These are phyloP conservation scores for Candida sanyaensis DNA, from an alignment of 1,139 yeast genomes.

Conservation along the genomic window DNA sequence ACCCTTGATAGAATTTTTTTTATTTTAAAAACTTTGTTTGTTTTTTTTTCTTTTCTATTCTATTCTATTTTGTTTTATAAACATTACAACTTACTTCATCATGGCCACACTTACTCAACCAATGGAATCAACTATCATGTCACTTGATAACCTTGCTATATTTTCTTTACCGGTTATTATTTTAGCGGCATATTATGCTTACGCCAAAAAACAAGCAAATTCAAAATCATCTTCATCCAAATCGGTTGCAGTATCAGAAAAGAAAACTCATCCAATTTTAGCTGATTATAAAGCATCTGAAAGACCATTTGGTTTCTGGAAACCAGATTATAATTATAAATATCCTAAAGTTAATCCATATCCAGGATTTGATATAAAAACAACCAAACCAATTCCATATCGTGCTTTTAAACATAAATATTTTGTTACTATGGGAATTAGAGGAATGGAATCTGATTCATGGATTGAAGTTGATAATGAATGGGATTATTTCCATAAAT, in stretches of 20 bases:
- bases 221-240: not conserved
- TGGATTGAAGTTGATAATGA: slow-evolving; percentile 72
- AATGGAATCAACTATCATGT: not conserved
- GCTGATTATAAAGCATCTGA: slow-evolving; percentile 9
- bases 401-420: slow-evolving; percentile 64
- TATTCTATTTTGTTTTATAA: not conserved
- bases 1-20: not conserved
- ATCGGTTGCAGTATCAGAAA: not conserved
- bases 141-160: slow-evolving; percentile 1
- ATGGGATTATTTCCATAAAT: slow-evolving; percentile 56
- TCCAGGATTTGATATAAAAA: slow-evolving; percentile 50
- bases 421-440: slow-evolving; percentile 62
- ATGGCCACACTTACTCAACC: not conserved
- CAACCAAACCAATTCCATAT: slow-evolving; percentile 59
- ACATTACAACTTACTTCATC: not conserved
- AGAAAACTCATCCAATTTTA: not conserved
- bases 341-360: slow-evolving; percentile 52
- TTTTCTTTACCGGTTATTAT: slow-evolving; percentile 1
- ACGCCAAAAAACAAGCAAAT: not conserved
- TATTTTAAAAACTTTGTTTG: not conserved
- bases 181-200: slow-evolving; percentile 1
- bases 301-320: slow-evolving; percentile 46
- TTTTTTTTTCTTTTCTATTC: not conserved
- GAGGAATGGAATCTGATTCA: slow-evolving; percentile 55
- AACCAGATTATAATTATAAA: slow-evolving; percentile 45